Percentiles rank a stretch among this genome's conserved stretches.
These are phyloP conservation scores for Powellomyces hirtus DNA, from an alignment of 192 early-diverging fungal genomes.

Conservation along the genomic window DNA sequence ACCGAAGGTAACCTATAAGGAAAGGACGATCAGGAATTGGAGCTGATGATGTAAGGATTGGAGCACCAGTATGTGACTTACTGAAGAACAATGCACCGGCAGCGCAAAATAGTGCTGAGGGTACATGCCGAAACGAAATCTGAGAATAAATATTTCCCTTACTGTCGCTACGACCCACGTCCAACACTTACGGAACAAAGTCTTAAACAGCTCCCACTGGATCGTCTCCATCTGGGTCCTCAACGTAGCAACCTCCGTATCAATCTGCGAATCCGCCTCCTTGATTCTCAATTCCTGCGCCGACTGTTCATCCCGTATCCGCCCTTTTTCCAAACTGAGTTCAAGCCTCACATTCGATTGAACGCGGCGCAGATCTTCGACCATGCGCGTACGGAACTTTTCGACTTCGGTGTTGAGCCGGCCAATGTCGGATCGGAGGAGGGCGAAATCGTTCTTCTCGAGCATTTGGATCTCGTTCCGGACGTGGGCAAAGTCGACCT, in stretches of 20 bases:
- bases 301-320: conserved; percentile 81
- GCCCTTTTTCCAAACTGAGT: conserved; percentile 83
- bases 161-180: no score
- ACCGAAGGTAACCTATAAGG: no score
- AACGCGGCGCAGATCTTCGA: conserved; percentile 80
- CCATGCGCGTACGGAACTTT: conserved; percentile 75
- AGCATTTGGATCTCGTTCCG: conserved; percentile 84
- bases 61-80: no score
- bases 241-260: conserved; percentile 79
- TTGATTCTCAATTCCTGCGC: conserved; percentile 80
- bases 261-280: conserved; percentile 84
- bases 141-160: no score
- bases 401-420: conserved; percentile 78
- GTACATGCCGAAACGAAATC: no score
- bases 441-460: conserved; percentile 84
- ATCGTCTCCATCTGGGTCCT: conserved; percentile 87
- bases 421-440: conserved; percentile 79
- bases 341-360: conserved; percentile 85
- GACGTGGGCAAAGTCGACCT: conserved; percentile 85
- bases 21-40: no score
- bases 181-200: conserved; percentile 47
- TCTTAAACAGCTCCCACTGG: conserved; percentile 64
- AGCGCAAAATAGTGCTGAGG: no score
- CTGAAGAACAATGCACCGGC: no score
- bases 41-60: no score